A percentile compares a stretch with the other conserved stretches of the same genome.
Evolutionary conservation across 768 basidiomycete genomes (phyloP).

Genomic region (Leucocoprinus birnbaumii): DNA sequence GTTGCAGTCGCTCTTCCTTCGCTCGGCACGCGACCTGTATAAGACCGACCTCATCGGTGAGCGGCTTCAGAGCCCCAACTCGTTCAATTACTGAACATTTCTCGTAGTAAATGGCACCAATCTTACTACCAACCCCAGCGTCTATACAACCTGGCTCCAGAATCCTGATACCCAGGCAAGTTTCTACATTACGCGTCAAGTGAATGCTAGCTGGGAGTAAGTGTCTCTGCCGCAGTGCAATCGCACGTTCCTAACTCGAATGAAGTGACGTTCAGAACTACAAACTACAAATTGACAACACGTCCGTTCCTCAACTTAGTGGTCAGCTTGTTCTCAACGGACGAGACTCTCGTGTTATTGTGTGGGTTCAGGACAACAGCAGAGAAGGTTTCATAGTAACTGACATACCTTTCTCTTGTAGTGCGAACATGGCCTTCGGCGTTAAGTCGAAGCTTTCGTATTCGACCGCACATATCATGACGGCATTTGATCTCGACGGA

Average conservation of each 20-base stretch:
- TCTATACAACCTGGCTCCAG: not conserved
- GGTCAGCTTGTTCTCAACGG: not conserved
- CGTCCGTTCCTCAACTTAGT: not conserved
- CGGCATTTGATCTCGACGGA: not conserved
- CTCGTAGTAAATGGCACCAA: not conserved
- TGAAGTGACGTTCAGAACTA: not conserved
- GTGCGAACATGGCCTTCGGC: not conserved
- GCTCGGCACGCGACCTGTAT: not conserved
- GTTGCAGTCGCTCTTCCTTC: slow-evolving; percentile 2
- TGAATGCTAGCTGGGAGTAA: not conserved
- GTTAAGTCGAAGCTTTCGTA: not conserved
- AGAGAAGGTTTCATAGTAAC: not conserved
- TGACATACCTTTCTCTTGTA: not conserved
- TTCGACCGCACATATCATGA: slow-evolving; percentile 1
- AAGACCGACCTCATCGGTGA: not conserved
- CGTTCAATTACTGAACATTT: not conserved
- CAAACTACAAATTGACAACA: not conserved
- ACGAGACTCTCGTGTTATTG: slow-evolving; percentile 1
- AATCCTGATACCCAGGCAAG: not conserved
- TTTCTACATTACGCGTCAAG: slow-evolving; percentile 2
- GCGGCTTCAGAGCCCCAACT: not conserved
- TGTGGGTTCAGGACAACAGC: not conserved
- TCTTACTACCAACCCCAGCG: not conserved
- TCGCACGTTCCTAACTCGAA: not conserved
- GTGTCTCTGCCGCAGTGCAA: not conserved